These are phyloP conservation scores for Ceratobasidium sp. DNA, from an alignment of 1,284 basidiomycete species.

Conservation along the genomic window DNA sequence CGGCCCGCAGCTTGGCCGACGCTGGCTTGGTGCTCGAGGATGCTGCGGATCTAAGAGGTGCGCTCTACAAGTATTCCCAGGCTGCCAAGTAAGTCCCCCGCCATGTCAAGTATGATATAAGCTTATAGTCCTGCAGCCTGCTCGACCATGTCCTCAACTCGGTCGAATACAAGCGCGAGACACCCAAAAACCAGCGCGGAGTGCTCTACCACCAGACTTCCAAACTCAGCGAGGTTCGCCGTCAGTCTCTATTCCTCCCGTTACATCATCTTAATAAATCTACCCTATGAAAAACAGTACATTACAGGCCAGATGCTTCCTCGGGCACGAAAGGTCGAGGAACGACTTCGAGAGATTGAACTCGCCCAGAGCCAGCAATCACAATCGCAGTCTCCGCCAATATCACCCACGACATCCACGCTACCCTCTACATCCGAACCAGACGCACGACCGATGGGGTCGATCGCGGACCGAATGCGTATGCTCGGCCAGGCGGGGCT, in stretches of 20 bases:
- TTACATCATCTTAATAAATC: conserved; percentile 17
- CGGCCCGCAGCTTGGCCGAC: conserved; percentile 40
- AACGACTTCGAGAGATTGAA: conserved; percentile 44
- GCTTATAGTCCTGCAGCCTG: conserved; percentile 23
- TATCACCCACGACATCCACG: conserved; percentile 2
- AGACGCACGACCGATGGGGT: conserved; percentile 51
- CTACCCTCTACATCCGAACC: conserved; percentile 47
- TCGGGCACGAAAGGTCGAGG: conserved; percentile 42
- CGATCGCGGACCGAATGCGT: conserved; percentile 59
- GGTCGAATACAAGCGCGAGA: conserved; percentile 46
- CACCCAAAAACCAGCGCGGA: conserved; percentile 42
- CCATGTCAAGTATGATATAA: background rate
- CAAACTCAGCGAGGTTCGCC: conserved; percentile 39
- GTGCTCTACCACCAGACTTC: conserved; percentile 44
- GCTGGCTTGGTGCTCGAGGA: conserved; percentile 44
- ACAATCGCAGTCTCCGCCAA: conserved; percentile 8
- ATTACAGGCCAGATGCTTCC: conserved; percentile 35
- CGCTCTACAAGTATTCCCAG: conserved; percentile 47
- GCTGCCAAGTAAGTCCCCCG: conserved; percentile 40
- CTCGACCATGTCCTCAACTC: conserved; percentile 32
- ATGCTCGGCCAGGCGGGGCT: conserved; percentile 58
- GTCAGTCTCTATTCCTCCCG: background rate
- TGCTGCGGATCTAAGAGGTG: conserved; percentile 47
- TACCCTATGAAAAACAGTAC: background rate
- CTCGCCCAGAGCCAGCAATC: background rate